Evolutionary conservation across 352 stramenopile species (phyloP), one percentile per base, ranked within the genome.

Genomic region (Lagenidium sp.): DNA sequence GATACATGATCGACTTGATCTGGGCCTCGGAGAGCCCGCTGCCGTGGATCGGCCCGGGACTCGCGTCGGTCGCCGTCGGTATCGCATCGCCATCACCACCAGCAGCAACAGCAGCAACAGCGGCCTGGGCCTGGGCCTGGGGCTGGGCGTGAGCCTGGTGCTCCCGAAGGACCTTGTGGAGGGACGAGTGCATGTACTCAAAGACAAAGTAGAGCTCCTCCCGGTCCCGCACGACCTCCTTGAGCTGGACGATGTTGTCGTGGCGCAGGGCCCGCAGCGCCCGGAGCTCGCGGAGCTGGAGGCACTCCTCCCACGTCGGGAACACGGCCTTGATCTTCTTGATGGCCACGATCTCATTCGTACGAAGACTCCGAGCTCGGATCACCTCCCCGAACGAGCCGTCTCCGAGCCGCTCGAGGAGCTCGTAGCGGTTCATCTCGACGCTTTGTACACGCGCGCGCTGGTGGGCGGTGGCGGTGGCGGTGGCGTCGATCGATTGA

Each of bases 321-420:
- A 85, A 92, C 23, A 84, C 32, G 22, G 69, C 60, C 41, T 93
- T 93, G 32, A 91, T 80, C 55, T 89, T 90, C 56, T 93, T 93
- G 52, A 93, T 81, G 11, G 79, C 81, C 15, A 93, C 84, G 22
- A 94, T 60, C 47, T 98, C 92, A 23, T 87, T 77, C 6, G 83
- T 97, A 53, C 94, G 85, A 32, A 82, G 69, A 57, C 84, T 97
- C 13, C 89, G 73, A 12, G 92, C 92, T 47, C 93, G 92, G 18
- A 86, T 65, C 18, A 98, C 94, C 30, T 92, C 87, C 6, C 93
- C 90, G 50, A 97, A 98, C 25, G 94, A 92, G 20, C 92, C 92
- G 58, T 97, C 87, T 19, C 94, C 94, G 15, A 98, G 61, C 36
- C 76, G 66, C 53, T 97, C 89, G 8, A 94, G 80, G 25, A 96